phyloP scores from a whole-genome alignment of 306 rosid species.

The Begonia masoniana region DNA sequence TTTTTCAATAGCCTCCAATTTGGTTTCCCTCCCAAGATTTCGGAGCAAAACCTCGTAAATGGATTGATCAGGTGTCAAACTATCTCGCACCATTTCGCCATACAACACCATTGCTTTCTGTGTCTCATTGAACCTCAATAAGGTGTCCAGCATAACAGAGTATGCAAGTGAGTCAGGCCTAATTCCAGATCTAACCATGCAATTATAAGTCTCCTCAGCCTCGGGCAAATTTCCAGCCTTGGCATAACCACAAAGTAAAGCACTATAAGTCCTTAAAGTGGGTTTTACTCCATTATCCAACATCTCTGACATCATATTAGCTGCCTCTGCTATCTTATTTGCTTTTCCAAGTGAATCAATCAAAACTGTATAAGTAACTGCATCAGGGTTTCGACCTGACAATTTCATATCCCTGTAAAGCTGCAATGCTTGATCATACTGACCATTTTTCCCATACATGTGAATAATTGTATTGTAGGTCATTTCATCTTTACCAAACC shows the following conservation, averaged over 20 bases:
- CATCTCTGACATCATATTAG: slow-evolving; percentile 80
- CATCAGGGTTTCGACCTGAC: slow-evolving; percentile 66
- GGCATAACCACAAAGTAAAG: slow-evolving; percentile 82
- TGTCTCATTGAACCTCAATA: slow-evolving; percentile 64
- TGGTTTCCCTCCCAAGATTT: slow-evolving; percentile 51
- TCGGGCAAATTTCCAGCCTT: slow-evolving; percentile 59
- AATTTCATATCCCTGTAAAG: slow-evolving; percentile 73
- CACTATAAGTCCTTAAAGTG: slow-evolving; percentile 73
- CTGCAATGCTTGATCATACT: slow-evolving; percentile 52
- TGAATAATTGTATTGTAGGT: slow-evolving; percentile 83
- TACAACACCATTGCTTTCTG: slow-evolving; percentile 52
- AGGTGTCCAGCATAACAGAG: slow-evolving; percentile 77
- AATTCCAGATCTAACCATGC: slow-evolving; percentile 74
- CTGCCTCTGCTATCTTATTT: slow-evolving; percentile 63
- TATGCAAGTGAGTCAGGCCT: slow-evolving; percentile 68
- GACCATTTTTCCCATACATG: slow-evolving; percentile 86
- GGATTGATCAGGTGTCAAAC: slow-evolving; percentile 50
- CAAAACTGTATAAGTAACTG: slow-evolving; percentile 70
- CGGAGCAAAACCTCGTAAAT: slow-evolving; percentile 56
- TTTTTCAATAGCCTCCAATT: slow-evolving; percentile 43
- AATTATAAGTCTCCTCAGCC: slow-evolving; percentile 66
- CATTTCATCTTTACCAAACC: slow-evolving; percentile 92
- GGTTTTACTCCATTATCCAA: slow-evolving; percentile 80
- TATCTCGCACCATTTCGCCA: slow-evolving; percentile 50
- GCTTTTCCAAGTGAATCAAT: slow-evolving; percentile 89